phyloP scores from a whole-genome alignment of 2,329 filamentous ascomycete genomes.

The Claviceps quebecensis region DNA sequence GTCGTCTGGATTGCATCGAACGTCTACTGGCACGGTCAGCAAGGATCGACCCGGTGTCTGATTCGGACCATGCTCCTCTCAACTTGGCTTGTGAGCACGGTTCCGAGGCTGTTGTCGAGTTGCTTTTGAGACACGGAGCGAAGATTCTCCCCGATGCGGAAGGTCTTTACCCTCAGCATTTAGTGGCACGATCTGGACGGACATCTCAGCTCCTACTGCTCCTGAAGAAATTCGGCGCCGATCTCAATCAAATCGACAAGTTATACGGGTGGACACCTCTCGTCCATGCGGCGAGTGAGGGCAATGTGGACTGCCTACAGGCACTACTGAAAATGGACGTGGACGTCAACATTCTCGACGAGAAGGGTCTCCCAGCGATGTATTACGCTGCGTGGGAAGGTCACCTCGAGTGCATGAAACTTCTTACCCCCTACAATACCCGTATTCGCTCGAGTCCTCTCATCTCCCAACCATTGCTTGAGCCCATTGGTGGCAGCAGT shows the following conservation, averaged over 20 bases:
- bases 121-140: slow-evolving; percentile 69
- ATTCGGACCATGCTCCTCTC: slow-evolving; percentile 83
- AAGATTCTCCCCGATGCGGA: slow-evolving; percentile 87
- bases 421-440: slow-evolving; percentile 52
- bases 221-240: slow-evolving; percentile 71
- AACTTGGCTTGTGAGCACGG: slow-evolving; percentile 93
- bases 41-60: slow-evolving; percentile 72
- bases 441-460: slow-evolving; percentile 29
- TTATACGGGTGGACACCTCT: slow-evolving; percentile 95
- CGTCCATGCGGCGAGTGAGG: slow-evolving; percentile 92
- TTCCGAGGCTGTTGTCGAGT: slow-evolving; percentile 67
- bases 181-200: slow-evolving; percentile 80
- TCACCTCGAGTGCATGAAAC: slow-evolving; percentile 83
- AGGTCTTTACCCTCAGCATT: slow-evolving; percentile 90
- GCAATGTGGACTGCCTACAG: slow-evolving; percentile 76
- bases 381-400: slow-evolving; percentile 99
- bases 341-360: slow-evolving; percentile 67
- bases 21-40: slow-evolving; percentile 64
- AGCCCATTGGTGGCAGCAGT: slow-evolving; percentile 32
- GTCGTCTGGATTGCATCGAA: slow-evolving; percentile 66
- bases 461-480: slow-evolving; percentile 27
- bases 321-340: slow-evolving; percentile 68
- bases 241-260: slow-evolving; percentile 87
- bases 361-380: slow-evolving; percentile 87
- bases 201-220: slow-evolving; percentile 66